A percentile compares a stretch with the other conserved stretches of the same genome.
These are phyloP conservation scores for Pyrenula aspistea DNA, from an alignment of 495 filamentous ascomycete species.

Conservation along the genomic window DNA sequence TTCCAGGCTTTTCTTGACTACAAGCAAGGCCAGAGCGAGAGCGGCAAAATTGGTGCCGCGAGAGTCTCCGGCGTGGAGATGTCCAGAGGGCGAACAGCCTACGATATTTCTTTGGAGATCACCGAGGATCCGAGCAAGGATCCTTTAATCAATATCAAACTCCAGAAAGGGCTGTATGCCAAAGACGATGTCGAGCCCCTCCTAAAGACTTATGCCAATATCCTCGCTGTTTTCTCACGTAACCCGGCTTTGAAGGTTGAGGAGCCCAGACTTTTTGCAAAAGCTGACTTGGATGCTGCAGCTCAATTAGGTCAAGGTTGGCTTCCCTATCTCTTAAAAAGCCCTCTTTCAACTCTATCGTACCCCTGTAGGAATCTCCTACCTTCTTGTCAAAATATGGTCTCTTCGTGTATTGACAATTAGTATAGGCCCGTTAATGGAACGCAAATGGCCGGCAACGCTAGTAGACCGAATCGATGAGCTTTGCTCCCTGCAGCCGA, in stretches of 20 bases:
- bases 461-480: too few species aligned
- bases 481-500: too few species aligned
- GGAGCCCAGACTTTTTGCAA: not conserved
- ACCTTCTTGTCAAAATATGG: too few species aligned
- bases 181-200: not conserved
- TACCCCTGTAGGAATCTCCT: too few species aligned
- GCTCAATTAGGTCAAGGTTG: not conserved
- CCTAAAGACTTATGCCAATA: not conserved
- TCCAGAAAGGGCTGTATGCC: constrained; percentile 7
- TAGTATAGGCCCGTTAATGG: too few species aligned
- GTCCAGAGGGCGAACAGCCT: constrained; percentile 8
- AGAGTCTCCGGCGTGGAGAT: constrained; percentile 6
- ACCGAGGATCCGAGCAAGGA: constrained; percentile 12
- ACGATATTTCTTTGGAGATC: constrained; percentile 18
- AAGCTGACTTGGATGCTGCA: not conserved
- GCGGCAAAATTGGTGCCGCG: not conserved
- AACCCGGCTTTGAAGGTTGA: not conserved
- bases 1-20: constrained; percentile 33
- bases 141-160: not conserved
- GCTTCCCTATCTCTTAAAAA: too few species aligned
- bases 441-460: too few species aligned
- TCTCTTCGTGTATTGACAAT: too few species aligned
- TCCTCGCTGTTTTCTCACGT: not conserved
- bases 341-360: too few species aligned
- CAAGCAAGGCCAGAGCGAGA: constrained; percentile 8